Base-by-base conservation (phyloP, 2,329 filamentous ascomycete genomes). In the Phaeosphaeria sp. region DNA sequence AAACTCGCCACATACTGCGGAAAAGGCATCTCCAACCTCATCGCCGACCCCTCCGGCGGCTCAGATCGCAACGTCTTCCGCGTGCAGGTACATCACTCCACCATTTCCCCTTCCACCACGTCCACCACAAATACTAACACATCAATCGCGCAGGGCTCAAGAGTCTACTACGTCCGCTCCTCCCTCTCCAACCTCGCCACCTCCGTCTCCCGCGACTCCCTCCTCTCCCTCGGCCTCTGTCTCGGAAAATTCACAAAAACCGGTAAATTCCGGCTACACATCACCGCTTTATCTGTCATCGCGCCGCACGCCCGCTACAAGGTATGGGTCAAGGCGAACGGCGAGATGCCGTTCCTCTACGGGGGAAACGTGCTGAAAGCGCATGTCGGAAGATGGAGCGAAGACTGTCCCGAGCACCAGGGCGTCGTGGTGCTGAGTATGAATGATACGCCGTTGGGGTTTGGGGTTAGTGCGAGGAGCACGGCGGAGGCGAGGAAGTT, bases 321-420 rank as follows among this genome's bases (percentile, higher is more conserved):
- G 87, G 89, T 98, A 68, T 98, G 93, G 93, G 89, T 99, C 67
- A 96, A 96, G 80, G 86, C 89, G 58, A 98, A 98, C 79, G 95
- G 95, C 66, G 93, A 96, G 73, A 97, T 97, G 93, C 94, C 95
- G 1, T 98, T 96, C 77, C 81, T 99, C 47, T 99, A 98, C 79
- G 95, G 95, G 52, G 91, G 92, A 56, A 93, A 98, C 78, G 84
- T 96, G 51, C 87, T 96, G 67, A 92, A 92, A 77, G 90, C 89
- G 30, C 90, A 93, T 76, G 86, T 95, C 18, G 92, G 92, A 20
- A 82, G 93, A 60, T 94, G 91, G 89, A 91, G 88, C 42, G 93
- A 97, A 72, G 94, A 98, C 81, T 93, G 91, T 70, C 93, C 94
- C 0, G 93, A 96, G 79, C 93, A 98, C 79, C 89, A 93, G 70